Evolutionary conservation across 345 rosid species (phyloP).

Genomic region (Linum usitatissimum): DNA sequence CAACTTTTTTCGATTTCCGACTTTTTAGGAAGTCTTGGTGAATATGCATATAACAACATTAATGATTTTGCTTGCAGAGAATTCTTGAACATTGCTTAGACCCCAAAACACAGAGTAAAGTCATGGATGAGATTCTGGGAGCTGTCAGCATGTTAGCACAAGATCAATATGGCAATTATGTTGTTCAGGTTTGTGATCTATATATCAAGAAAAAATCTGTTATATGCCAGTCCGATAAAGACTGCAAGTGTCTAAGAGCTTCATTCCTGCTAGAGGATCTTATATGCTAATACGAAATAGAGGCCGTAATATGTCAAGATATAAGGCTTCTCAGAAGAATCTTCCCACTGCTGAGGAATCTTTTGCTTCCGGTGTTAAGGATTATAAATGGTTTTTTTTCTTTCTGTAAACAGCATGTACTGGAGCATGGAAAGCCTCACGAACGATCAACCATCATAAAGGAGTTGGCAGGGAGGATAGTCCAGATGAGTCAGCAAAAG

Average conservation of each 20-base stretch:
- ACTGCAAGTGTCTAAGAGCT: too few species aligned
- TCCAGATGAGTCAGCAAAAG: conserved; percentile 63
- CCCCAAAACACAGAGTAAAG: conserved; percentile 33
- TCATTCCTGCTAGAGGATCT: too few species aligned
- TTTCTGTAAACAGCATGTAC: conserved; percentile 36
- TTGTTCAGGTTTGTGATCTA: conserved; percentile 39
- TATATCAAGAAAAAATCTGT: background rate
- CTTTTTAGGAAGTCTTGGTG: background rate
- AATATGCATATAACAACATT: background rate
- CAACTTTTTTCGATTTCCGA: background rate
- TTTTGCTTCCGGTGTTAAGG: background rate
- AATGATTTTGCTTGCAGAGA: conserved; percentile 35
- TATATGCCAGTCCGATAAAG: too few species aligned
- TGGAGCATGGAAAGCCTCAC: conserved; percentile 59
- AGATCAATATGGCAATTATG: conserved; percentile 67
- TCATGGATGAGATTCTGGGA: conserved; percentile 54
- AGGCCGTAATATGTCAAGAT: too few species aligned
- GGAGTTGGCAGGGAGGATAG: conserved; percentile 53
- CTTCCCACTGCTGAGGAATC: background rate
- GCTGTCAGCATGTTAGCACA: conserved; percentile 52
- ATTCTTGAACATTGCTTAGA: conserved; percentile 51
- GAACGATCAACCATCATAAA: conserved; percentile 48
- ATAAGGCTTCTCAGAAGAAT: background rate
- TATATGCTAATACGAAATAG: too few species aligned
- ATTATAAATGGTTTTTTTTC: background rate